phyloP scores from a whole-genome alignment of 306 rosid species.

The Quercus variabilis region DNA sequence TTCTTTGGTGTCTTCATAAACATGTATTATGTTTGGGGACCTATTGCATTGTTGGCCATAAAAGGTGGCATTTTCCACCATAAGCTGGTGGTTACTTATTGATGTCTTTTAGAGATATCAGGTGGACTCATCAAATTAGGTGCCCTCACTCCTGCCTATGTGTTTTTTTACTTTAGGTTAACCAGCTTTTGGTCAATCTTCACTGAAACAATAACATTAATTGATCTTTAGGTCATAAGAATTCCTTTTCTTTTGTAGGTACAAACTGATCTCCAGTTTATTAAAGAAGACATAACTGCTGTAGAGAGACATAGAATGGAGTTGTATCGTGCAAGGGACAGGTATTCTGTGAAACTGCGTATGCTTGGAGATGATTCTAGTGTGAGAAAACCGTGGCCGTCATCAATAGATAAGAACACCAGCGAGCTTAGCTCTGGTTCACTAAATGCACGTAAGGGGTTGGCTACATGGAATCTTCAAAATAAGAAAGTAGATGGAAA shows the following conservation, averaged over 20 bases:
- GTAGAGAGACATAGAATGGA: conserved; percentile 93
- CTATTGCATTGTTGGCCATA: neutral
- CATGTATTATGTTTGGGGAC: neutral
- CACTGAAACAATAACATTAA: neutral
- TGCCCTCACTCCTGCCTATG: conserved; percentile 1
- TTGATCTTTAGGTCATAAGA: conserved; percentile 11
- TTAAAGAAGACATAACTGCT: conserved; percentile 79
- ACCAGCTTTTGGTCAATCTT: neutral
- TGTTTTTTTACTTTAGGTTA: conserved; percentile 7
- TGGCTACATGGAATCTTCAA: conserved; percentile 58
- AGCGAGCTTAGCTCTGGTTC: conserved; percentile 55
- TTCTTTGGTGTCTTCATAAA: neutral
- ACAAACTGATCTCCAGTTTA: conserved; percentile 87
- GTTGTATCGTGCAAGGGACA: conserved; percentile 68
- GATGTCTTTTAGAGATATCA: neutral
- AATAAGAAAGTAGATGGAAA: conserved; percentile 55
- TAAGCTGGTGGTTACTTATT: neutral
- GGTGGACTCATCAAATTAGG: neutral
- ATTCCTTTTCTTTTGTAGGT: conserved; percentile 46
- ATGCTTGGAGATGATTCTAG: conserved; percentile 67
- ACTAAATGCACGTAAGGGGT: conserved; percentile 49
- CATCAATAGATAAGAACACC: conserved; percentile 52
- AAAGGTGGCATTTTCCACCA: neutral
- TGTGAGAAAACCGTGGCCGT: conserved; percentile 68
- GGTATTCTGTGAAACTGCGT: conserved; percentile 59